A percentile compares a stretch with the other conserved stretches of the same genome.
phyloP scores from a whole-genome alignment of 495 filamentous ascomycete genomes.

The Ascodesmis nigricans region DNA sequence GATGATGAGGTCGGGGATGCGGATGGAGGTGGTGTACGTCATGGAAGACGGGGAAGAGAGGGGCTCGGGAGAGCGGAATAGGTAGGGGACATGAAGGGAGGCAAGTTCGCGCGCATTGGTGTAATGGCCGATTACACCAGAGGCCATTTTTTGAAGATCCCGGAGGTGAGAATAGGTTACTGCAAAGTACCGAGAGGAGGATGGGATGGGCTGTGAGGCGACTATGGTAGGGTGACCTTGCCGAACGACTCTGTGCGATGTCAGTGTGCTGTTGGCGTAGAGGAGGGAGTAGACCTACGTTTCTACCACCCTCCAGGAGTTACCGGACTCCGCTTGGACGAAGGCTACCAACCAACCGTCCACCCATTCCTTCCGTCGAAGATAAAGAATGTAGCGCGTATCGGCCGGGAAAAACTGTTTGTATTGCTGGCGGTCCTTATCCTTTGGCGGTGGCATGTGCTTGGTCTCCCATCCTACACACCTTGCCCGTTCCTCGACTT shows the following conservation, averaged over 20 bases:
- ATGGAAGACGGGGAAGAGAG: slow-evolving; percentile 12
- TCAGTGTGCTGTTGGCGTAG: not conserved
- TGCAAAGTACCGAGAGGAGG: no score
- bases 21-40: slow-evolving; percentile 5
- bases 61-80: slow-evolving; percentile 6
- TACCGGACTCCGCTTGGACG: slow-evolving; percentile 47
- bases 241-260: slow-evolving; percentile 14
- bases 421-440: slow-evolving; percentile 32
- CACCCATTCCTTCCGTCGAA: slow-evolving; percentile 39
- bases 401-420: slow-evolving; percentile 40
- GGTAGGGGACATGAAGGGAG: slow-evolving; percentile 17
- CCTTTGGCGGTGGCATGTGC: no score
- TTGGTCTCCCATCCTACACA: slow-evolving; percentile 43
- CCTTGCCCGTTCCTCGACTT: slow-evolving; percentile 37
- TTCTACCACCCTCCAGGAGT: slow-evolving; percentile 55
- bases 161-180: slow-evolving; percentile 19
- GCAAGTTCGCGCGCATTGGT: slow-evolving; percentile 20
- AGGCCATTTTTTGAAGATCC: slow-evolving; percentile 23
- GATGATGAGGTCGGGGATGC: slow-evolving; percentile 19
- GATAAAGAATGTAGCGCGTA: slow-evolving; percentile 37
- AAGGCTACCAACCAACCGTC: slow-evolving; percentile 46
- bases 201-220: slow-evolving; percentile 10
- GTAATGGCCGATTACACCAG: slow-evolving; percentile 24
- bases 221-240: slow-evolving; percentile 15
- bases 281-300: slow-evolving; percentile 25